Evolutionary conservation across 2,329 filamentous ascomycete genomes (phyloP).

Genomic region (Clarireedia homoeocarpa): DNA sequence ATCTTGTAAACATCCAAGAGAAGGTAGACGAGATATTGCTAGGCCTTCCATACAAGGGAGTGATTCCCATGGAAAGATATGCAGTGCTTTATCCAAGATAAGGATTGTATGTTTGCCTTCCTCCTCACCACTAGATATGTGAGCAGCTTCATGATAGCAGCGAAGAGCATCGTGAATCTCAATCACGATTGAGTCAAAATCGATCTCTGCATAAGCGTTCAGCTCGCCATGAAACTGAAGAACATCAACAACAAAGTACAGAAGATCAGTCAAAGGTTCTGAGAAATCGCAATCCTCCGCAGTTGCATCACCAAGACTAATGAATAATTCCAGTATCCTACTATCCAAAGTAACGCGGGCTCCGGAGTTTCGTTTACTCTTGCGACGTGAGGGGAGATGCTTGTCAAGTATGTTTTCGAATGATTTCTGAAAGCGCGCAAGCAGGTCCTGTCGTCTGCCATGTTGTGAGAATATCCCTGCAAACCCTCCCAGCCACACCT

Average conservation of each 20-base stretch:
- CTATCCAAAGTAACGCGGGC: constrained; percentile 45
- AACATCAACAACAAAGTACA: constrained; percentile 95
- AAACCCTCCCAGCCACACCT: constrained; percentile 93
- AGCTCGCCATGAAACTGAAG: constrained; percentile 93
- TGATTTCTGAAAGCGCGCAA: constrained; percentile 68
- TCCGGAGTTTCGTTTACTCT: constrained; percentile 45
- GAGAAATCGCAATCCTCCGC: constrained; percentile 67
- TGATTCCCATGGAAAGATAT: constrained; percentile 93
- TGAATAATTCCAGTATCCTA: constrained; percentile 77
- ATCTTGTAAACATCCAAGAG: constrained; percentile 71
- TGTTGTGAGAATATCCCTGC: constrained; percentile 84
- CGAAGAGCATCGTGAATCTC: constrained; percentile 80
- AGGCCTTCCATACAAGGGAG: constrained; percentile 73
- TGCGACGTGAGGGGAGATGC: constrained; percentile 74
- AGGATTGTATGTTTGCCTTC: constrained; percentile 68
- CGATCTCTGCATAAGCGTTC: constrained; percentile 96
- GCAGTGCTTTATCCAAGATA: constrained; percentile 83
- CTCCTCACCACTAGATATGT: constrained; percentile 28
- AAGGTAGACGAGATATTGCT: constrained; percentile 82
- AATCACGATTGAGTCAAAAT: constrained; percentile 86
- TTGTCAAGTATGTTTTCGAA: constrained; percentile 76
- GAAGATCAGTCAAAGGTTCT: constrained; percentile 80
- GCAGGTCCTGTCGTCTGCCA: constrained; percentile 49
- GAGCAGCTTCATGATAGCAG: constrained; percentile 56
- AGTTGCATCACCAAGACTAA: constrained; percentile 70